These are phyloP conservation scores for Massariosphaeria phaeospora DNA, from an alignment of 495 filamentous ascomycete species.

Conservation along the genomic window DNA sequence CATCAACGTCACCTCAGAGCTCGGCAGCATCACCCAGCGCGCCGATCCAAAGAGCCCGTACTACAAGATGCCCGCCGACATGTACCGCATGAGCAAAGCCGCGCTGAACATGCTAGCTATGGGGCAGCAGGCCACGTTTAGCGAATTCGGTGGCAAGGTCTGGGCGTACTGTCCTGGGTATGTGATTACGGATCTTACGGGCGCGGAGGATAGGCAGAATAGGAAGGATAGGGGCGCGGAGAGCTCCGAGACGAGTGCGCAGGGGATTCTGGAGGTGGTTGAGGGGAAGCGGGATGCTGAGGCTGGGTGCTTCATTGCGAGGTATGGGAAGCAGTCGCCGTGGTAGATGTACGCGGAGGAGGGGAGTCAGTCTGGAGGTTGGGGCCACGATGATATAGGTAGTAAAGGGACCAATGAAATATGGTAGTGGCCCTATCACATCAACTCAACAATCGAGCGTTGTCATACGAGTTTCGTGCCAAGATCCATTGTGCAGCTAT, in stretches of 20 bases:
- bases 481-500: no score
- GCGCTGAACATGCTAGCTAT: slow-evolving; percentile 37
- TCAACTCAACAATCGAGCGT: no score
- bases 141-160: slow-evolving; percentile 30
- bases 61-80: background rate
- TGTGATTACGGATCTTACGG: slow-evolving; percentile 42
- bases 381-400: no score
- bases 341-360: slow-evolving; percentile 12
- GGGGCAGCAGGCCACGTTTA: slow-evolving; percentile 14
- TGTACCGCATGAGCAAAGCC: slow-evolving; percentile 36
- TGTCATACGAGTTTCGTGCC: no score
- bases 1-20: slow-evolving; percentile 35
- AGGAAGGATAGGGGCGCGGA: slow-evolving; percentile 37
- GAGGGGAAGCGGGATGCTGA: slow-evolving; percentile 40
- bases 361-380: no score
- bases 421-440: no score
- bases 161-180: slow-evolving; percentile 36
- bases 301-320: slow-evolving; percentile 37
- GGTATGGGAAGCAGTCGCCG: slow-evolving; percentile 20
- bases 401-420: no score
- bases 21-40: slow-evolving; percentile 26
- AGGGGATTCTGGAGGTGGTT: slow-evolving; percentile 39
- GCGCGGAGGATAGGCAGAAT: slow-evolving; percentile 34
- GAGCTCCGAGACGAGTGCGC: slow-evolving; percentile 36
- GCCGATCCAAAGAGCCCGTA: slow-evolving; percentile 4